Evolutionary conservation across 208 protist species (phyloP), one percentile per base, ranked within the genome.

Genomic region (Leishmania amazonensis): DNA sequence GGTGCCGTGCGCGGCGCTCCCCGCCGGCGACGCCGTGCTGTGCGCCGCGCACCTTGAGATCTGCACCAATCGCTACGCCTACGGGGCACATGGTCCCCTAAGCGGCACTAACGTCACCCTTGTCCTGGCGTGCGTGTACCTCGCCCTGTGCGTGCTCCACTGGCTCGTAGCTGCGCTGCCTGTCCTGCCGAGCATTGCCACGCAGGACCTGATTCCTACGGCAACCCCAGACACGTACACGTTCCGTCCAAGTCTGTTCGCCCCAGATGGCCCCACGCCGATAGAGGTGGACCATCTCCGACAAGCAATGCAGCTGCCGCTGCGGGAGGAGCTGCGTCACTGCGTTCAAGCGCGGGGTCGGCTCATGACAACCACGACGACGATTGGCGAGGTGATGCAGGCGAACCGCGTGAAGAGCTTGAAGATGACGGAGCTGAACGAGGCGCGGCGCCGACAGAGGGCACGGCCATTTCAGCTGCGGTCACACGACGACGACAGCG

Each of bases 371-470:
- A 85, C 83, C 28, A 87, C 72, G 42, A 84, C 83, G 11, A 92
- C 91, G 6, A 90, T 96, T 80, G 93, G 88, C 9, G 91, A 96
- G 79, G 94, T 94, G 89, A 94, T 94, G 90, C 85, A 87, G 51
- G 80, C 88, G 24, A 95, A 95, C 71, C 86, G 87, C 21, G 87
- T 90, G 62, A 86, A 93, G 58, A 94, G 88, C 71, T 78, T 94
- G 13, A 81, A 78, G 76, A 76, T 80, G 49, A 91, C 88, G 83
- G 83, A 88, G 77, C 83, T 94, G 49, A 84, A 78, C 73, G 85
- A 88, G 57, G 81, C 83, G 78, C 67, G 74, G 62, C 75, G 64
- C 13, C n/a, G 79, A 76, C 68, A 67, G n/a, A 81, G 85, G 13
- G 2, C 75, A 38, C 75, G 75, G 78, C 79, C 57, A 57, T 72